phyloP scores from a whole-genome alignment of 2,329 filamentous ascomycete species.

The Diaporthe sp. region DNA sequence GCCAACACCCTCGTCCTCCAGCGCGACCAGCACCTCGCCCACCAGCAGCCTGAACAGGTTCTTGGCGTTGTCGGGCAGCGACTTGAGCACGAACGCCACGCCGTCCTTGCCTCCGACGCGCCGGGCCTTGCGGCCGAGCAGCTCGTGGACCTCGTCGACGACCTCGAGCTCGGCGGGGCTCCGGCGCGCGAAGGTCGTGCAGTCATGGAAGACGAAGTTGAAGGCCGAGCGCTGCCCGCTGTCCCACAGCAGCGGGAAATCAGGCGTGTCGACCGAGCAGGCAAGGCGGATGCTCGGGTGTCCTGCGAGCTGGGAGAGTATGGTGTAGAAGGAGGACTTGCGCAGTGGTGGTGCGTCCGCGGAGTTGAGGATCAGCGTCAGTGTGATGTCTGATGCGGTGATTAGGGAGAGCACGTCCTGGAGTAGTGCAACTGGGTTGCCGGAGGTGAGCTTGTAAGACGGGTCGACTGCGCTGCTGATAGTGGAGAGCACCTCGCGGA shows the following conservation, averaged over 20 bases:
- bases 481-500: slow-evolving; percentile 79
- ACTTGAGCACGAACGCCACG: slow-evolving; percentile 90
- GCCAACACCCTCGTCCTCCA: slow-evolving; percentile 70
- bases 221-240: slow-evolving; percentile 85
- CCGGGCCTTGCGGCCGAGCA: slow-evolving; percentile 84
- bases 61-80: slow-evolving; percentile 91
- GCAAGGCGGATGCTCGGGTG: slow-evolving; percentile 81
- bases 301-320: slow-evolving; percentile 82
- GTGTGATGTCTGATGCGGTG: slow-evolving; percentile 58
- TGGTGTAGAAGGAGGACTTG: slow-evolving; percentile 75
- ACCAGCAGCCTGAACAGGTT: slow-evolving; percentile 89
- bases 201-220: slow-evolving; percentile 93
- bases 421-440: slow-evolving; percentile 78
- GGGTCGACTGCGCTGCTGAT: slow-evolving; percentile 75
- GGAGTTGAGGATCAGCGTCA: slow-evolving; percentile 86
- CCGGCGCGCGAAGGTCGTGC: slow-evolving; percentile 88
- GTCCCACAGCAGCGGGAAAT: slow-evolving; percentile 92
- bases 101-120: slow-evolving; percentile 91
- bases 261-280: slow-evolving; percentile 88
- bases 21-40: slow-evolving; percentile 82
- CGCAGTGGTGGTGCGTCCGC: slow-evolving; percentile 86
- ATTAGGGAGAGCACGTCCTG: slow-evolving; percentile 76
- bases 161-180: slow-evolving; percentile 79
- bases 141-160: slow-evolving; percentile 90
- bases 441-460: slow-evolving; percentile 64